phyloP scores from a whole-genome alignment of 2,329 filamentous ascomycete species.

The Aspergillus novoparasiticus region DNA sequence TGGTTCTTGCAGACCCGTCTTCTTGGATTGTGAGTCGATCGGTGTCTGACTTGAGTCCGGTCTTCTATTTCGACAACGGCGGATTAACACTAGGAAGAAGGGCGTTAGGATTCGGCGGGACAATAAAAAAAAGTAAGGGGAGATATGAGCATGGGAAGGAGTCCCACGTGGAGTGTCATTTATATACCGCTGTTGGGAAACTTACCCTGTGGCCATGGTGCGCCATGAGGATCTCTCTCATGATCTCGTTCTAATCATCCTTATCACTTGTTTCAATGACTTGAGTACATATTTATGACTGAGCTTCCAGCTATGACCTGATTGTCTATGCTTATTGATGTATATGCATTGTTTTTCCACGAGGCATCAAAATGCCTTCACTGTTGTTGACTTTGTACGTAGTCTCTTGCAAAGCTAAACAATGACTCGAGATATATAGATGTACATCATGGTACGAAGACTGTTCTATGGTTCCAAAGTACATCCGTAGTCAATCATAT shows the following conservation, averaged over 20 bases:
- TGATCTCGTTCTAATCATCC: not conserved
- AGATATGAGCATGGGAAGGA: not conserved
- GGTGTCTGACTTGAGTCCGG: not conserved
- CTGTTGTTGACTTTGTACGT: not conserved
- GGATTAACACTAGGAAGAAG: not conserved
- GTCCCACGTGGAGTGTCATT: not conserved
- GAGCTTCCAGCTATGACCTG: constrained; percentile 1
- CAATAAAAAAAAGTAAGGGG: not conserved
- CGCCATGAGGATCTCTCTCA: not conserved
- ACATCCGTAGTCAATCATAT: not conserved
- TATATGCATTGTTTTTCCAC: not conserved
- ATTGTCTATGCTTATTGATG: not conserved
- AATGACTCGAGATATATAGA: not conserved
- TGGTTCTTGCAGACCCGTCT: not conserved
- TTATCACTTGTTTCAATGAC: not conserved
- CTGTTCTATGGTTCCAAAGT: not conserved
- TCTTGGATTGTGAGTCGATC: not conserved
- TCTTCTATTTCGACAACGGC: not conserved
- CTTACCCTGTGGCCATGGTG: not conserved
- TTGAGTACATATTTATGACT: constrained; percentile 7
- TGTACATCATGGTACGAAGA: not conserved
- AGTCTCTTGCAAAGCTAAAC: not conserved
- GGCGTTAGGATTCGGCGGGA: not conserved
- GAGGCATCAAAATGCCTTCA: not conserved
- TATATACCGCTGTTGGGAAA: not conserved